Base-by-base conservation (phyloP, 139 green algal species). In the Micromonas commoda region DNA sequence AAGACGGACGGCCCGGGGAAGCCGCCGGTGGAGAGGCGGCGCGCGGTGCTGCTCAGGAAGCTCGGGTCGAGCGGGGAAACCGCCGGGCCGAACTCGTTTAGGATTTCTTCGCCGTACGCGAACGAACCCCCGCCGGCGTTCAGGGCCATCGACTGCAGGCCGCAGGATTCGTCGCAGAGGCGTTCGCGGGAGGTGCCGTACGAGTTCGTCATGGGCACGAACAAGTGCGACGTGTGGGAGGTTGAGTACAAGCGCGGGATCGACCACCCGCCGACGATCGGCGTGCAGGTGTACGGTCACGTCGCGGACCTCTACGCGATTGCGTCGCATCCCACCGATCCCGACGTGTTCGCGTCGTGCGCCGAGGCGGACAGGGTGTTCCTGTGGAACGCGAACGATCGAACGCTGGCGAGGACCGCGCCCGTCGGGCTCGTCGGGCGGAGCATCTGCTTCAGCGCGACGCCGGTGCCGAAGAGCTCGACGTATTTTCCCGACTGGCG, bases 161-260 rank as follows among this genome's bases (percentile, higher is more conserved):
- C 64, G 4, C 21, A 19, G n/a, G n/a, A n/a, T n/a, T n/a, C n/a
- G n/a, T n/a, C n/a, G 21, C 28, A 3, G 51, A 53, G 32, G 29
- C 33, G 20, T 9, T 9, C 9, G 45, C 9, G 16, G 9, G 45
- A 57, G 63, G 13, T 70, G 9, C 63, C 63, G 63, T 31, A 28
- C 9, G 28, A 35, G 28, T 78, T 71, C 73, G 32, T 81, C 26
- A 37, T 57, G 3, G 76, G 76, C 24, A 91, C 87, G 0, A 76
- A 83, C 63, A 68, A 77, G 23, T 87, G 82, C 76, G 87, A 91
- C 64, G 87, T 91, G 60, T 91, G 87, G 87, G 87, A 81, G 76
- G 33, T 81, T 3, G 75, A 73, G 29, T 39, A 76, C 28, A 70
- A 70, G 16, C 63, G 6, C 9, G 29, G 63, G n/a, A n/a, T n/a